Evolutionary conservation across 1,284 basidiomycete species (phyloP), one percentile per base, ranked within the genome.

Genomic region (Ustilago nuda): DNA sequence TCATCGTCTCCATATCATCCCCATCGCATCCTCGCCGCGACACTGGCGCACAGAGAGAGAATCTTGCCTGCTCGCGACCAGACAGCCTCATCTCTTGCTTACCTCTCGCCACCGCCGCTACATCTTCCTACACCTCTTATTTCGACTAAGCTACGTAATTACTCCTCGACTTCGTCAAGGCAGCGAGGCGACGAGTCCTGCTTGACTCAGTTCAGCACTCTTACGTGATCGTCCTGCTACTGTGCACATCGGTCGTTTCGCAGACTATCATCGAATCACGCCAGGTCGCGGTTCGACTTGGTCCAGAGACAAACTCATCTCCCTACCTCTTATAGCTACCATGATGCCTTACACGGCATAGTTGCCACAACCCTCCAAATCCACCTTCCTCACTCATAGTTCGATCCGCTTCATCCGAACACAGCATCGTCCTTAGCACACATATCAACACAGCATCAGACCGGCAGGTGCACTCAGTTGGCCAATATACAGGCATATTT

Each of bases 311-410:
- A 32, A 32, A 1, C 19, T 19, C 17, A 45, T 30, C 48, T 4
- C 27, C 9, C 48, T 32, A 15, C n/a, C 8, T 8, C 48, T 50
- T 27, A 11, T 50, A 23, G 3, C 56, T 2, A 15, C 27, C 51
- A 33, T 60, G 7, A 60, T 51, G 37, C 23, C 58, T 37, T 39
- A 48, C 50, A 51, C 39, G 58, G 11, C 48, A 39, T 52, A 60
- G 36, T 37, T 51, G 36, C 12, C 30, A 7, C 13, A 23, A 19
- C 13, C 27, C 1, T 12, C 12, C 17, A 23, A 45, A 19, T 37
- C 17, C 37, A 39, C 36, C 23, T 39, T 27, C 30, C 7, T n/a
- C 30, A 35, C 3, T 13, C 32, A 35, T 8, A n/a, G 33, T 48
- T 3, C 8, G 9, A 19, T 23, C 45, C 45, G 45, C 52, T 36